Conservation (phyloP, 495 filamentous ascomycete genomes). For the Penicillium argentinense region DNA sequence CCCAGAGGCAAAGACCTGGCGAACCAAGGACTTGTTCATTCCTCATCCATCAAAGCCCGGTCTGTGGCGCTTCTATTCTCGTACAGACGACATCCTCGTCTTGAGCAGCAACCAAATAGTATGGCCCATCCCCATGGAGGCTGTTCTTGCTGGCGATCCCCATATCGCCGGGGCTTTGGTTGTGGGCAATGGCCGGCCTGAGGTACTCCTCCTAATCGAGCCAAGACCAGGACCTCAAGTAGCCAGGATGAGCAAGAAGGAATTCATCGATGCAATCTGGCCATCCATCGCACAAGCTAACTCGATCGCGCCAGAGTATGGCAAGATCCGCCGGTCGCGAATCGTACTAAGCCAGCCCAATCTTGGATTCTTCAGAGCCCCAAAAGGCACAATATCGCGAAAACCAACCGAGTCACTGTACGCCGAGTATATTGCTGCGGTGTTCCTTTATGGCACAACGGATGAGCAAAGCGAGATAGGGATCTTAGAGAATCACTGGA, state of each 20-base stretch:
- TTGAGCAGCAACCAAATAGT: slow-evolving; percentile 10
- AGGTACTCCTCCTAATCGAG: slow-evolving; percentile 15
- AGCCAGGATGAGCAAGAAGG: slow-evolving; percentile 15
- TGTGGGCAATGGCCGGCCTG: slow-evolving; percentile 17
- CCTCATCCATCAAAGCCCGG: slow-evolving; percentile 47
- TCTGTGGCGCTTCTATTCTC: slow-evolving; percentile 52
- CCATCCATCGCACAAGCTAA: slow-evolving; percentile 22
- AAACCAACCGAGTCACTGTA: slow-evolving; percentile 17
- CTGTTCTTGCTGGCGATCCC: slow-evolving; percentile 2
- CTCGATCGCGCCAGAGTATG: slow-evolving; percentile 15
- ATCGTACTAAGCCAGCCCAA: slow-evolving; percentile 18
- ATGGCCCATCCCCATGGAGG: slow-evolving; percentile 18
- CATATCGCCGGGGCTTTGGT: slow-evolving; percentile 11
- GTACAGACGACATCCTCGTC: slow-evolving; percentile 47
- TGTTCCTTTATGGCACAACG: slow-evolving; percentile 14
- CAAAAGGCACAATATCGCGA: slow-evolving; percentile 16
- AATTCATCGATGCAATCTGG: slow-evolving; percentile 26
- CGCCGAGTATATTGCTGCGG: slow-evolving; percentile 13
- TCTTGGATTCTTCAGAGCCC: slow-evolving; percentile 12
- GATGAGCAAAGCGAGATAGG: slow-evolving; percentile 16
- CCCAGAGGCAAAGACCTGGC: slow-evolving; percentile 39
- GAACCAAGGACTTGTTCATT: slow-evolving; percentile 55
- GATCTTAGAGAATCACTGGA: slow-evolving; percentile 17
- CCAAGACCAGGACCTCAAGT: slow-evolving; percentile 9
- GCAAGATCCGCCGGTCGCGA: slow-evolving; percentile 19